Evolutionary conservation across 1,139 yeast genomes (phyloP).

Genomic region (Suhomyces coccinellae): DNA sequence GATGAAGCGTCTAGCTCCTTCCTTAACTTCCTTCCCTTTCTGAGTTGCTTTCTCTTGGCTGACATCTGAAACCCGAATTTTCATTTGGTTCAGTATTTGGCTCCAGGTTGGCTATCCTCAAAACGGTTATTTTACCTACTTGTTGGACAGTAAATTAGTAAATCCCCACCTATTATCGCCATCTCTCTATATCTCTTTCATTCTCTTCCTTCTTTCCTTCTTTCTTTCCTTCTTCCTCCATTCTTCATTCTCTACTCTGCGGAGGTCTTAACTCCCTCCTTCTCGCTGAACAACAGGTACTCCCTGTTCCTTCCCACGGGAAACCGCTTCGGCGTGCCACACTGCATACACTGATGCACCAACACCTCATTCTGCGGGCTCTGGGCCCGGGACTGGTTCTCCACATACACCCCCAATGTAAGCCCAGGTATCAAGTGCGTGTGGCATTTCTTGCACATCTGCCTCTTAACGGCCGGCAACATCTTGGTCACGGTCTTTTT

Average conservation of each 20-base stretch:
- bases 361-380: conserved; percentile 35
- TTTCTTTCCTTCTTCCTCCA: not conserved
- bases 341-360: conserved; percentile 28
- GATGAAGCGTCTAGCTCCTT: too few relatives aligned
- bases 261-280: conserved; percentile 20
- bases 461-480: conserved; percentile 61
- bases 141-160: too few relatives aligned
- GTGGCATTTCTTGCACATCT: conserved; percentile 60
- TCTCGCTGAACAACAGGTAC: conserved; percentile 31
- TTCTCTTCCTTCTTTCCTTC: not conserved
- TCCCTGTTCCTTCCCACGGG: conserved; percentile 37
- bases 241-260: conserved; percentile 8
- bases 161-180: too few relatives aligned
- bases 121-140: too few relatives aligned
- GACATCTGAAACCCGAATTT: too few relatives aligned
- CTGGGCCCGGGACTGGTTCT: conserved; percentile 28
- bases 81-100: too few relatives aligned
- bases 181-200: not conserved
- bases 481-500: conserved; percentile 63
- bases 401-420: conserved; percentile 33
- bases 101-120: too few relatives aligned
- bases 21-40: too few relatives aligned
- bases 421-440: conserved; percentile 49
- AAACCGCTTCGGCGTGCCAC: conserved; percentile 30
- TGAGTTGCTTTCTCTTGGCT: too few relatives aligned